Conservation (phyloP, 306 rosid species). For the Glycine soja region DNA sequence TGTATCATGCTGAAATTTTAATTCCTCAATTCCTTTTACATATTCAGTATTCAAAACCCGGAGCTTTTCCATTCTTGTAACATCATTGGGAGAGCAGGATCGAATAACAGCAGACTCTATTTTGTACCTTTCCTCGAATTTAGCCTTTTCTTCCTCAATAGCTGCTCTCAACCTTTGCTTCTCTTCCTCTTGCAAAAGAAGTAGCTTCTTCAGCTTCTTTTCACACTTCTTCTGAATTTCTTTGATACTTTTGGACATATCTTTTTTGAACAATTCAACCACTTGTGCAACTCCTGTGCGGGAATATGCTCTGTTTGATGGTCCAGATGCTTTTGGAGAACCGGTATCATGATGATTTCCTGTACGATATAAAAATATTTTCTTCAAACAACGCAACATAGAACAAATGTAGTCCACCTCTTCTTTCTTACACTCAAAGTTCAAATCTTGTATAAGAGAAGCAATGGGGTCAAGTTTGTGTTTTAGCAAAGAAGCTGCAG, state of each 20-base stretch:
- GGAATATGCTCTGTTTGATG: conserved; percentile 41
- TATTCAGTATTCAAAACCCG: conserved; percentile 50
- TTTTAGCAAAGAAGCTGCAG: conserved; percentile 67
- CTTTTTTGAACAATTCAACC: conserved; percentile 53
- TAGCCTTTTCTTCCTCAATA: conserved; percentile 47
- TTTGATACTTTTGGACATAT: conserved; percentile 61
- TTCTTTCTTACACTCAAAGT: conserved; percentile 68
- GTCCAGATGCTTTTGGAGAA: conserved; percentile 50
- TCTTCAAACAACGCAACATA: conserved; percentile 73
- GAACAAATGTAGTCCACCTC: conserved; percentile 69
- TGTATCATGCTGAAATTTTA: conserved; percentile 47
- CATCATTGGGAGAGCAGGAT: conserved; percentile 54
- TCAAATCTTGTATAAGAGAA: conserved; percentile 63
- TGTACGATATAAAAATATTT: conserved; percentile 55
- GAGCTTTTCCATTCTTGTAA: conserved; percentile 55
- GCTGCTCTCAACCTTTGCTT: conserved; percentile 16
- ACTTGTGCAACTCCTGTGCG: conserved; percentile 34
- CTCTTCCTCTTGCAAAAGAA: conserved; percentile 53
- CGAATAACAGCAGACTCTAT: conserved; percentile 53
- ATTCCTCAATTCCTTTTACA: conserved; percentile 50
- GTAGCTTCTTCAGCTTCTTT: conserved; percentile 56
- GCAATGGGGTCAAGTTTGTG: conserved; percentile 67
- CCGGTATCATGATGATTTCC: conserved; percentile 43
- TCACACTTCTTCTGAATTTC: conserved; percentile 62
- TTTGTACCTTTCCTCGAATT: conserved; percentile 47